Percentiles rank a stretch among this genome's conserved stretches.
phyloP scores from a whole-genome alignment of 305 asterid genomes.

The Withania somnifera region DNA sequence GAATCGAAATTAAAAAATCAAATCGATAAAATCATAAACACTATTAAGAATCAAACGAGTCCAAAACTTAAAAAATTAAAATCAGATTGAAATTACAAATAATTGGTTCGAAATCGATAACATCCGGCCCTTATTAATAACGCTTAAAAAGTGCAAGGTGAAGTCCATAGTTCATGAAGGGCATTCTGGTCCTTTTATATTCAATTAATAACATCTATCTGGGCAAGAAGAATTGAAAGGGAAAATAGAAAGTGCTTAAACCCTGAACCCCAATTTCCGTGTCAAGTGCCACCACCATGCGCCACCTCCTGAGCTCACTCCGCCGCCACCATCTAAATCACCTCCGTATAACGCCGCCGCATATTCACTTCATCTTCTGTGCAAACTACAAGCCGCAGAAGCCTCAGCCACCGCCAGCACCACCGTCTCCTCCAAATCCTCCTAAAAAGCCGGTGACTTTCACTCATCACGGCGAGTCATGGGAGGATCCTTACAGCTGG shows the following conservation, averaged over 20 bases:
- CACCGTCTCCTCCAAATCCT: conserved; percentile 76
- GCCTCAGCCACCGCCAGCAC: conserved; percentile 51
- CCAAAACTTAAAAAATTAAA: no score
- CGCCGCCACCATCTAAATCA: conserved; percentile 28
- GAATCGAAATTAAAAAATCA: no score
- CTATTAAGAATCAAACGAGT: no score
- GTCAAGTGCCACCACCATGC: conserved; percentile 34
- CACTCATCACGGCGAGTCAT: conserved; percentile 64
- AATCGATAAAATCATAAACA: no score
- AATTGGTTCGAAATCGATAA: no score
- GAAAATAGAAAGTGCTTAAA: not conserved
- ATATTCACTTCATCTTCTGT: conserved; percentile 11
- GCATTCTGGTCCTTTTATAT: not conserved
- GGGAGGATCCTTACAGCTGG: conserved; percentile 88
- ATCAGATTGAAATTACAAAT: no score
- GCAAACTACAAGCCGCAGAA: conserved; percentile 72
- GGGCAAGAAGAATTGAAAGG: not conserved
- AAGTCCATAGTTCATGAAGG: not conserved
- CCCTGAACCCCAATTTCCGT: not conserved
- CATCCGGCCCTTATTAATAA: no score
- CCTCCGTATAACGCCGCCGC: conserved; percentile 6
- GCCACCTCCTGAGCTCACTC: conserved; percentile 40
- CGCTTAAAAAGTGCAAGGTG: no score
- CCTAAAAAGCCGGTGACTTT: conserved; percentile 64
- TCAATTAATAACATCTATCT: not conserved